Base-by-base conservation (phyloP, 1,284 basidiomycete species). In the Pyrrhoderma noxium region DNA sequence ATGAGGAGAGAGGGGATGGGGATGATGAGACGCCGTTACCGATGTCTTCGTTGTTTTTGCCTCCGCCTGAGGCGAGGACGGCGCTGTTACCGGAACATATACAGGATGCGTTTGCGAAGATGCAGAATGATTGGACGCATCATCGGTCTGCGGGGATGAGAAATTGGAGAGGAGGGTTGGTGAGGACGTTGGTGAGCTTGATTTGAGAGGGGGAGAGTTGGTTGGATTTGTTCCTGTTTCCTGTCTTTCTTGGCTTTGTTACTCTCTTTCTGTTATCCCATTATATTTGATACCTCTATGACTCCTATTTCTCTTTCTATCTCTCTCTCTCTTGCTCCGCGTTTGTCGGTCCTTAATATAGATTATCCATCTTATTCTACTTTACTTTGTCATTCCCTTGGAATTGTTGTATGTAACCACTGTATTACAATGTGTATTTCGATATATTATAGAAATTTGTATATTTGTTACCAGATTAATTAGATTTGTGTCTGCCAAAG, bases 61-160 rank as follows among this genome's bases (percentile, higher is more conserved):
- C 83, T 1, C 89, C 90, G 2, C 81, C 85, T 0, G 86, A 89
- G 61, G 84, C 87, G 1, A 70, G 87, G 43, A 89, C 83, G 8
- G 79, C 89, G 0, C 67, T 94, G 42, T 71, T 79, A 37, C 85
- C 89, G 0, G 83, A 89, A 50, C 91, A 94, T 62, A 90, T 94
- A 13, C 83, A 91, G 58, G 89, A 92, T 63, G 92, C 92, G 0
- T 94, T 93, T 64, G 72, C 87, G 1, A 73, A 88, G 56, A 92
- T 93, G 80, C 90, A 93, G 65, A 76, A 82, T 14, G 85, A 92
- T 57, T 89, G 88, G 79, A 74, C 82, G 2, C 83, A 87, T 60
- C 75, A 76, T 45, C 79, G 89, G 42, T 84, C 83, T 18, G 86
- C 86, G 0, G 91, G 91, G 0, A 86, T 93, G 81, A 74, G 82